These are phyloP conservation scores for Boletus subcaerulescens DNA, from an alignment of 768 basidiomycete species.

Conservation along the genomic window DNA sequence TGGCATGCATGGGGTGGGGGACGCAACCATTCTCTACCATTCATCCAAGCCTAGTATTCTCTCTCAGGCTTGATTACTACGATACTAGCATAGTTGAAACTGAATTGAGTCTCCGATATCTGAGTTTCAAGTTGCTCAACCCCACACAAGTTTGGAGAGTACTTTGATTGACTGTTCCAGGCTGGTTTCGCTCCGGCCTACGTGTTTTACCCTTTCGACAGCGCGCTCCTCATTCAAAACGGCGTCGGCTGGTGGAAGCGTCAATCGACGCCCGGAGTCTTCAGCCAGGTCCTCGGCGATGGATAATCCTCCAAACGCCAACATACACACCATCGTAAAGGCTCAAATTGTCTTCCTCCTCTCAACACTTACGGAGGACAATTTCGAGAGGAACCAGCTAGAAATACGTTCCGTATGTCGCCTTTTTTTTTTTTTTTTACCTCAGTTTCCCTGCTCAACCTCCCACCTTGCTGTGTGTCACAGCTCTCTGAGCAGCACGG, in stretches of 20 bases:
- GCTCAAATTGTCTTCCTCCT: conserved; percentile 98
- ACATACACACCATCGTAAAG: conserved; percentile 90
- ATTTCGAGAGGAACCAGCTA: conserved; percentile 88
- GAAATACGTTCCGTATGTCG: conserved; percentile 90
- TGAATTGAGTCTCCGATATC: conserved; percentile 18
- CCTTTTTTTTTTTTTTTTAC: conserved; percentile 12
- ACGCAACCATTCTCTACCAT: background rate
- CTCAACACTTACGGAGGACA: conserved; percentile 94
- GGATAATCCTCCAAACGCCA: conserved; percentile 81
- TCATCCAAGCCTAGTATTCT: background rate
- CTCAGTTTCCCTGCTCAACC: conserved; percentile 1
- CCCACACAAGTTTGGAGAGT: conserved; percentile 15
- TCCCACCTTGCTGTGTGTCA: conserved; percentile 18
- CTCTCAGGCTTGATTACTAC: too few relatives aligned
- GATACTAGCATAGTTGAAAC: background rate
- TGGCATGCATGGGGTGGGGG: background rate
- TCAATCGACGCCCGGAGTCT: conserved; percentile 69
- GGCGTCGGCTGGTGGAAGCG: conserved; percentile 68
- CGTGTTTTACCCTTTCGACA: conserved; percentile 35
- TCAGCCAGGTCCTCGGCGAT: conserved; percentile 77
- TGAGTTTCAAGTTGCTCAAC: conserved; percentile 16
- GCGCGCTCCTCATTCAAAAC: conserved; percentile 44
- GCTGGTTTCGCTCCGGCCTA: conserved; percentile 34
- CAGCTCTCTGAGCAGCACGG: conserved; percentile 97
- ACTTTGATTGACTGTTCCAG: conserved; percentile 24